phyloP scores from a whole-genome alignment of 805 yeast species.

The Suhomyces sp. region DNA sequence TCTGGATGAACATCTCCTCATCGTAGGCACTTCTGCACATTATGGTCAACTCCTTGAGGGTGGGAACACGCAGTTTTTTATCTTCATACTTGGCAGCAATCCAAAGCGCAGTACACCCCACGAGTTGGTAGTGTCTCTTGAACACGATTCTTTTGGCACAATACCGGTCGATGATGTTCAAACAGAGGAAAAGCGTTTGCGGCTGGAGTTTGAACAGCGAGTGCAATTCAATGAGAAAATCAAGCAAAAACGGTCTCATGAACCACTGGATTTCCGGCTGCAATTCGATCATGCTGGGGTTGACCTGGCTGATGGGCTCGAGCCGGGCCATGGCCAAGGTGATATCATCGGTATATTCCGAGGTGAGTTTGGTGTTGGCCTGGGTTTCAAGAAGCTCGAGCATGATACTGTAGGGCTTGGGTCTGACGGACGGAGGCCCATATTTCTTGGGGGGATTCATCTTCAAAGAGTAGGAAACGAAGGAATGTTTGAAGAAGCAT shows the following conservation, averaged over 20 bases:
- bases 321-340: slow-evolving; percentile 37
- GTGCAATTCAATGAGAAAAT: slow-evolving; percentile 45
- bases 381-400: slow-evolving; percentile 49
- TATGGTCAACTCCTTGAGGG: slow-evolving; percentile 49
- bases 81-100: slow-evolving; percentile 56
- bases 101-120: slow-evolving; percentile 49
- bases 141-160: slow-evolving; percentile 47
- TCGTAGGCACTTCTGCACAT: slow-evolving; percentile 63
- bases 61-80: slow-evolving; percentile 58
- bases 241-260: slow-evolving; percentile 46
- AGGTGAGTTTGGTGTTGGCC: slow-evolving; percentile 41
- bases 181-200: slow-evolving; percentile 42
- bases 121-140: slow-evolving; percentile 47
- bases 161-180: slow-evolving; percentile 47
- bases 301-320: slow-evolving; percentile 44
- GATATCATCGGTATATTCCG: slow-evolving; percentile 45
- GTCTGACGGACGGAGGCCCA: slow-evolving; percentile 31
- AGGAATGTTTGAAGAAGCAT: slow-evolving; percentile 12
- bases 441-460: slow-evolving; percentile 8
- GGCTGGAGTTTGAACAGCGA: slow-evolving; percentile 42
- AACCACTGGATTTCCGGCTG: slow-evolving; percentile 51
- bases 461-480: slow-evolving; percentile 10
- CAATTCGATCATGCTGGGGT: slow-evolving; percentile 49
- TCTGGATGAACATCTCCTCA: slow-evolving; percentile 49
- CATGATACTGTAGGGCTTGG: slow-evolving; percentile 39